Base-by-base conservation (phyloP, 495 filamentous ascomycete species). In the Podospora fimiseda region DNA sequence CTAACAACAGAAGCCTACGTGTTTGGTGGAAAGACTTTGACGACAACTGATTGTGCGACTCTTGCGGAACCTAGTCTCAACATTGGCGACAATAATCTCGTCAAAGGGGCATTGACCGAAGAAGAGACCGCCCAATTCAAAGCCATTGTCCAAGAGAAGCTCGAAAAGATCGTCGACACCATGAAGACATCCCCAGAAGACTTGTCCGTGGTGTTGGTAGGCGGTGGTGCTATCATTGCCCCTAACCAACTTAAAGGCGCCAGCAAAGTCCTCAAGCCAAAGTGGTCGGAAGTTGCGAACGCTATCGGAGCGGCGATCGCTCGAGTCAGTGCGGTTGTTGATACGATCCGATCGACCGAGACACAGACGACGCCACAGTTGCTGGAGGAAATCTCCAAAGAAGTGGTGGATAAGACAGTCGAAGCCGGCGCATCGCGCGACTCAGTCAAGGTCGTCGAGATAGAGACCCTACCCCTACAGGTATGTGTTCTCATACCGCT, bases 251-350 rank as follows among this genome's bases (percentile, higher is more conserved):
- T 74, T 2, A 42, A 51, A 1, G 69, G 69, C 2, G 66, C 62
- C 4, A 70, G 60, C 30, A 60, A 58, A 20, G 67, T 73, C 27
- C 60, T 71, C 11, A 62, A 66, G 45, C 68, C 70, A 3, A 53
- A 56, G 8, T 67, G 59, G 50, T 62, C 66, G 9, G 65, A 66
- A 13, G 75, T 80, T 6, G 80, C 78, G 0, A 83, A 83, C 58
- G 80, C 80, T 1, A 75, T 83, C 36, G 78, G 80, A 2, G 78
- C 78, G 5, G 80, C 80, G 5, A 79, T 74, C 46, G 72, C 75
- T 13, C 71, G 74, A 50, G 75, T 80, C 20, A 73, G 70, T 20
- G 78, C 72, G 2, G 71, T 70, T 3, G 60, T 72, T 16, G 70
- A 74, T 48, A 71, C 62, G 0, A 63, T 74, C 18, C 59, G 63